Evolutionary conservation across 1,139 yeast species (phyloP).

Genomic region (Candida buenavistaensis): DNA sequence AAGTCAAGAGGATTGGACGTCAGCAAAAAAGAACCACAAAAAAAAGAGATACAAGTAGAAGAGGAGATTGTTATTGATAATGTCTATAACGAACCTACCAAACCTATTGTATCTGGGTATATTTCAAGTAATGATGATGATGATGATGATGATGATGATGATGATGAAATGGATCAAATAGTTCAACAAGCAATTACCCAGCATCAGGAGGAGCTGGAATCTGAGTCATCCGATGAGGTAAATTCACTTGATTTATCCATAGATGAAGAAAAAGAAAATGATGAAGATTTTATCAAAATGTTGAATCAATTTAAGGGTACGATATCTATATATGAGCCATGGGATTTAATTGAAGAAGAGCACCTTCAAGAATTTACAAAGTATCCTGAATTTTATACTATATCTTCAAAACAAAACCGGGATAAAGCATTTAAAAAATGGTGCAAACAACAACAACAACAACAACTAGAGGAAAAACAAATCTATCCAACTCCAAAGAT

Average conservation of each 20-base stretch:
- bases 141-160: conserved; percentile 13
- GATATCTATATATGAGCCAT: conserved; percentile 38
- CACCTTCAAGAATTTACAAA: conserved; percentile 28
- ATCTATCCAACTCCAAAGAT: conserved; percentile 29
- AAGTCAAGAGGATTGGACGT: conserved; percentile 34
- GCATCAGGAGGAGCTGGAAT: conserved; percentile 8
- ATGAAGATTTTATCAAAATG: conserved; percentile 20
- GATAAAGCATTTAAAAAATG: conserved; percentile 34
- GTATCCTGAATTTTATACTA: conserved; percentile 31
- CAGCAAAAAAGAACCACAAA: conserved; percentile 9
- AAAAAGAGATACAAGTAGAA: conserved; percentile 12
- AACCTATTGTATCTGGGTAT: too few species aligned
- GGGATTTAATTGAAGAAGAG: conserved; percentile 42
- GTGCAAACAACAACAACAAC: conserved; percentile 18
- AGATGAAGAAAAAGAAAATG: conserved; percentile 16
- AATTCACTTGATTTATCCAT: conserved; percentile 21
- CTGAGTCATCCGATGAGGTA: conserved; percentile 2
- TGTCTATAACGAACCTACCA: too few species aligned
- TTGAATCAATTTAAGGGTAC: conserved; percentile 23
- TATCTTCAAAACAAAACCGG: conserved; percentile 19
- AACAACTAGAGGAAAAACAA: conserved; percentile 1
- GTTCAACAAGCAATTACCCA: conserved; percentile 9
- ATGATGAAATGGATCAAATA: conserved; percentile 8
- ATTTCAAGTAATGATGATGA: conserved; percentile 12
- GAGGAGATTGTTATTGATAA: conserved; percentile 8